Evolutionary conservation across 2,329 filamentous ascomycete species (phyloP).

Genomic region (Ceratocystis huliohia): DNA sequence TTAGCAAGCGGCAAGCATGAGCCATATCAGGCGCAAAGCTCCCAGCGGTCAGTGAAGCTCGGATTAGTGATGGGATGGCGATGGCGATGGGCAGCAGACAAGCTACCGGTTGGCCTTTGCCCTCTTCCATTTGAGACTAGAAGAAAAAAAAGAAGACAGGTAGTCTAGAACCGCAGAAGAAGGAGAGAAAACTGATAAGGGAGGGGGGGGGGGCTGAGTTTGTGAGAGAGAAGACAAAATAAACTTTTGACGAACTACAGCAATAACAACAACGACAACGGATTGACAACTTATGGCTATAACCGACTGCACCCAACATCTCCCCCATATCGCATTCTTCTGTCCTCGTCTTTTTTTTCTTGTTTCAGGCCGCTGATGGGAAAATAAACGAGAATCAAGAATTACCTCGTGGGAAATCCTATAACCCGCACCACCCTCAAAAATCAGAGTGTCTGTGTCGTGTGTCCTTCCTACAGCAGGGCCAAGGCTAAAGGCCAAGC

Average conservation of each 20-base stretch:
- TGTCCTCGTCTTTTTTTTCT: not conserved
- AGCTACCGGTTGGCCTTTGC: conserved; percentile 6
- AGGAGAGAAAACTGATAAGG: not conserved
- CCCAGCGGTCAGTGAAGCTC: conserved; percentile 9
- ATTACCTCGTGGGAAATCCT: not conserved
- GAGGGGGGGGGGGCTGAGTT: not conserved
- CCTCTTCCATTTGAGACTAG: not conserved
- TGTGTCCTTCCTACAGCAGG: not conserved
- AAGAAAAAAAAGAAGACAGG: not conserved
- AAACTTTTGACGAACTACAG: not conserved
- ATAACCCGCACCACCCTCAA: not conserved
- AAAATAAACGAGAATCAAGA: not conserved
- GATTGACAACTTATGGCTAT: not conserved
- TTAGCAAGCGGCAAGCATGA: conserved; percentile 11
- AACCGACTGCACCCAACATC: not conserved
- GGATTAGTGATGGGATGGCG: not conserved
- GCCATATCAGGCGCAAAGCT: conserved; percentile 6
- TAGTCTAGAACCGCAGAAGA: conserved; percentile 3
- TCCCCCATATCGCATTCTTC: not conserved
- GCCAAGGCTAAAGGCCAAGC: not conserved
- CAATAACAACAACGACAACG: not conserved
- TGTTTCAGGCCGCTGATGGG: conserved; percentile 3
- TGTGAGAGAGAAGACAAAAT: not conserved
- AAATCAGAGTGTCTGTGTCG: too few species aligned
- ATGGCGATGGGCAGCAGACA: not conserved